phyloP scores from a whole-genome alignment of 257 asterid species.

The Eustoma russellianum region DNA sequence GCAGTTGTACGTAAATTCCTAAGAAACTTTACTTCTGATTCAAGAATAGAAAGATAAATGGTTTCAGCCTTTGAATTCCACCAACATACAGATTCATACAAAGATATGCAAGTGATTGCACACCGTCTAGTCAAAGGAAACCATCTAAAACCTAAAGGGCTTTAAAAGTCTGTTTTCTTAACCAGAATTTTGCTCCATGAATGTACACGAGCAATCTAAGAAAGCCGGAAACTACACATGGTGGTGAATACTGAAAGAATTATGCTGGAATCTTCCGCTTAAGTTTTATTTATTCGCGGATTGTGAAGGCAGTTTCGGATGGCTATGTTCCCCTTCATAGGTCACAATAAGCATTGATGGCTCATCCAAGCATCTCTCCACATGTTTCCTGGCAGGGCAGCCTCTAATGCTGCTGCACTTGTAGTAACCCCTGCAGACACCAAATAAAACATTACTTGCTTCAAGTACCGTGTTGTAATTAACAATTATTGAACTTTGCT shows the following conservation, averaged over 20 bases:
- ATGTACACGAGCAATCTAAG: slow-evolving; percentile 22
- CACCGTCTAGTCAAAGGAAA: neutral
- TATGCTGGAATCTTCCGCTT: neutral
- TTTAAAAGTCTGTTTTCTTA: slow-evolving; percentile 4
- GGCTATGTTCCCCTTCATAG: slow-evolving; percentile 86
- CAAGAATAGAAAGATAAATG: neutral
- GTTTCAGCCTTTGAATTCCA: too few species aligned
- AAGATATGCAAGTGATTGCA: neutral
- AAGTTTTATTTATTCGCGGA: slow-evolving; percentile 36
- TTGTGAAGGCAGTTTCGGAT: slow-evolving; percentile 62
- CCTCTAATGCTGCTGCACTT: slow-evolving; percentile 96
- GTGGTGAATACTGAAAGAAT: neutral
- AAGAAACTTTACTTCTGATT: too few species aligned
- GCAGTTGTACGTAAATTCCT: too few species aligned
- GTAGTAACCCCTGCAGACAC: slow-evolving; percentile 68
- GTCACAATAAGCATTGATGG: slow-evolving; percentile 82
- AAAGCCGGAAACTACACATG: slow-evolving; percentile 2
- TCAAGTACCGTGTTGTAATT: too few species aligned
- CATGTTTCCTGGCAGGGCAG: slow-evolving; percentile 90
- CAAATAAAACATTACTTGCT: too few species aligned
- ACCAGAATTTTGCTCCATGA: neutral
- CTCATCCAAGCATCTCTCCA: slow-evolving; percentile 82
- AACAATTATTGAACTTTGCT: too few species aligned
- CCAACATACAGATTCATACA: neutral
- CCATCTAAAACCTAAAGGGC: slow-evolving; percentile 2